These are phyloP conservation scores for Chytriomyces sp. DNA, from an alignment of 192 early-diverging fungal genomes.

Conservation along the genomic window DNA sequence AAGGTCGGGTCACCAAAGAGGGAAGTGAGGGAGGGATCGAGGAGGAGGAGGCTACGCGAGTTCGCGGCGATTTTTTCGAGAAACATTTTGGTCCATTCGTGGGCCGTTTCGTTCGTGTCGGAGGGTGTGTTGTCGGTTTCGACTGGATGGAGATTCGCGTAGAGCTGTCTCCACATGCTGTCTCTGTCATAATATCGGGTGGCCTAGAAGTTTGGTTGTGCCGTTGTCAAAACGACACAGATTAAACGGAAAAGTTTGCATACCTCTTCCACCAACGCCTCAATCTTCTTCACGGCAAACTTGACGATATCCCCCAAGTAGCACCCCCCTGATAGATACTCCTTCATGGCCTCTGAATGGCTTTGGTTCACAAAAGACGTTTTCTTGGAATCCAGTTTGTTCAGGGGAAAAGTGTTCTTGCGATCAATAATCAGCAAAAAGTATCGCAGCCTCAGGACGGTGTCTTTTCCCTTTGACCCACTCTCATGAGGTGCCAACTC, in stretches of 20 bases:
- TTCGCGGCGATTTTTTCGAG: conserved; percentile 55
- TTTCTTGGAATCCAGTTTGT: conserved; percentile 28
- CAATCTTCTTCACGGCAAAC: conserved; percentile 44
- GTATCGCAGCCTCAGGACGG: conserved; percentile 31
- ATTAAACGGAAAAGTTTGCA: neutral
- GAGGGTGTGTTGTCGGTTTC: neutral
- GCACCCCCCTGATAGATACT: conserved; percentile 52
- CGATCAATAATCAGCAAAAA: conserved; percentile 48
- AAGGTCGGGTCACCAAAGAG: conserved; percentile 40
- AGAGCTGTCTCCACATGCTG: conserved; percentile 49
- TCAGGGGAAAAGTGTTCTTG: conserved; percentile 34
- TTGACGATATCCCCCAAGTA: conserved; percentile 55
- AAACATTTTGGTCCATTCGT: conserved; percentile 57
- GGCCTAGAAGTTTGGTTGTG: conserved; percentile 30
- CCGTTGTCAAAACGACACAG: neutral
- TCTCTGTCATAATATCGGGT: conserved; percentile 53
- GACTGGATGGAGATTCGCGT: conserved; percentile 28
- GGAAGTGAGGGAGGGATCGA: conserved; percentile 40
- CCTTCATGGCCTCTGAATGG: conserved; percentile 40
- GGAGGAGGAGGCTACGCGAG: conserved; percentile 36
- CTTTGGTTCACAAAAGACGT: conserved; percentile 27
- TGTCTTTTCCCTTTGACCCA: neutral
- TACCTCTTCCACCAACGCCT: conserved; percentile 51
- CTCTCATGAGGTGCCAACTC: neutral
- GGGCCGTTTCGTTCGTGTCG: conserved; percentile 33